Percentiles rank a stretch among this genome's conserved stretches.
phyloP scores from a whole-genome alignment of 495 filamentous ascomycete species.

The Wilcoxina mikolae region DNA sequence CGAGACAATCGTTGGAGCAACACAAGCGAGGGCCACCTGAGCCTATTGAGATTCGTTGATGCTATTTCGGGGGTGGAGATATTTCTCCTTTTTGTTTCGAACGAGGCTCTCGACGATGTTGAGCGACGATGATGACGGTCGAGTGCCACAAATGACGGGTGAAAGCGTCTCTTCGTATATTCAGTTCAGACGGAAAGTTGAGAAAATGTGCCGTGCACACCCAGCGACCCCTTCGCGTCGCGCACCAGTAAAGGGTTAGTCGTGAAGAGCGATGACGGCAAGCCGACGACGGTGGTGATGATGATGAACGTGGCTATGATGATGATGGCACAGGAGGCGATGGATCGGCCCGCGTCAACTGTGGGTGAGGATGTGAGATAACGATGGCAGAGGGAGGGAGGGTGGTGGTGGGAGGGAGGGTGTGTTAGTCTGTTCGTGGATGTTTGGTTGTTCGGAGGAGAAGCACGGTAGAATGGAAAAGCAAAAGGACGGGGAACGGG shows the following conservation, averaged over 20 bases:
- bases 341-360: not conserved
- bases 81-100: too few relatives aligned
- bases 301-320: not conserved
- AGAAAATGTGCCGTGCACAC: not conserved
- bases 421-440: too few relatives aligned
- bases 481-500: too few relatives aligned
- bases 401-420: not conserved
- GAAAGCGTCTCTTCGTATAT: not conserved
- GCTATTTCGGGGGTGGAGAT: too few relatives aligned
- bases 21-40: too few relatives aligned
- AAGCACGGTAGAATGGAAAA: not conserved
- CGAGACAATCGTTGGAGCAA: too few relatives aligned
- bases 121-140: too few relatives aligned
- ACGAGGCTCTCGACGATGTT: too few relatives aligned
- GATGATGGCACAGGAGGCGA: not conserved
- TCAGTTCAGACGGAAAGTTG: constrained; percentile 3
- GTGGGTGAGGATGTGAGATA: not conserved
- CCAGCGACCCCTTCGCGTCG: not conserved
- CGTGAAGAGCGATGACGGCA: not conserved
- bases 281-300: not conserved
- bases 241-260: not conserved
- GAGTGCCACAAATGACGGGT: not conserved
- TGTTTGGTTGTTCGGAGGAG: not conserved
- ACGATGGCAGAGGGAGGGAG: not conserved
- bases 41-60: too few relatives aligned